phyloP scores from a whole-genome alignment of 2,329 filamentous ascomycete genomes.

The Ramularia endophylla region DNA sequence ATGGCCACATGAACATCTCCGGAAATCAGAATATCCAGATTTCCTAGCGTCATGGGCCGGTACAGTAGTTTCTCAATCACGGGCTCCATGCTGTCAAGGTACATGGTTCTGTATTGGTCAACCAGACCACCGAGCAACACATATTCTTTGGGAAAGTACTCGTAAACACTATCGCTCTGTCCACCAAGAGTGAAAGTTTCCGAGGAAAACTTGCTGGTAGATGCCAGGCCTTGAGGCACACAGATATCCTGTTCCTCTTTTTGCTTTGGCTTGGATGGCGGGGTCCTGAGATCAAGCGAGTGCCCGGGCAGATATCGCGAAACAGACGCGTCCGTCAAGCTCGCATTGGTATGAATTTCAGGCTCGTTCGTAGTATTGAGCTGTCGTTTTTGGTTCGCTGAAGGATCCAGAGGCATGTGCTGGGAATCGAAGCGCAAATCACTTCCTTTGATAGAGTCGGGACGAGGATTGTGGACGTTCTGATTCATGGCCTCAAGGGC shows the following conservation, averaged over 20 bases:
- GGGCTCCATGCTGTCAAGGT: conserved; percentile 60
- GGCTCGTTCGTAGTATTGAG: conserved; percentile 5
- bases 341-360: not conserved
- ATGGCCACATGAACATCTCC: conserved; percentile 46
- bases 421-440: not conserved
- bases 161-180: conserved; percentile 53
- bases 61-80: conserved; percentile 70
- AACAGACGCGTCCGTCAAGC: too few species aligned
- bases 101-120: conserved; percentile 66
- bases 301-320: too few species aligned
- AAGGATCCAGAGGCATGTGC: not conserved
- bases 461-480: not conserved
- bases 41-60: conserved; percentile 64
- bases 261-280: too few species aligned
- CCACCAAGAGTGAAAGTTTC: conserved; percentile 52
- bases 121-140: conserved; percentile 70
- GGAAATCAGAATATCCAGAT: conserved; percentile 67
- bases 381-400: conserved; percentile 8
- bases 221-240: conserved; percentile 50
- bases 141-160: conserved; percentile 59
- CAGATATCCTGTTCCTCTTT: conserved; percentile 12
- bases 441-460: not conserved
- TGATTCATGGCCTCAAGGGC: conserved; percentile 1
- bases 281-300: too few species aligned
- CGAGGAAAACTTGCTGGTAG: conserved; percentile 38